These are phyloP conservation scores for Barnettozyma botsteinii DNA, from an alignment of 805 yeast genomes.

Conservation along the genomic window DNA sequence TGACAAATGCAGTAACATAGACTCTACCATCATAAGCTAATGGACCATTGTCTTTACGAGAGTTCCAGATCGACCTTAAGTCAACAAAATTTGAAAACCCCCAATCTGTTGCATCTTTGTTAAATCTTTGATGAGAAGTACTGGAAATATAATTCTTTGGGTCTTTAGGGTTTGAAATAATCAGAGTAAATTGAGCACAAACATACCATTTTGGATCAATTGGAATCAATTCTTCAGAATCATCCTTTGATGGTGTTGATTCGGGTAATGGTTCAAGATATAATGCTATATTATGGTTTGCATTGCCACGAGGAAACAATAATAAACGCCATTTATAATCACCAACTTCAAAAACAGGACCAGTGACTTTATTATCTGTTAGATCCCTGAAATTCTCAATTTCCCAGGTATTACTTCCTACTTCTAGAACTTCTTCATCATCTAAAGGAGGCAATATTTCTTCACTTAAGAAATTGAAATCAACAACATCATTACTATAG, in stretches of 20 bases:
- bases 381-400: slow-evolving; percentile 28
- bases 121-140: slow-evolving; percentile 75
- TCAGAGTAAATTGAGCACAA: slow-evolving; percentile 89
- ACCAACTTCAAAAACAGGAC: slow-evolving; percentile 51
- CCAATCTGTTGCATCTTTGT: slow-evolving; percentile 82
- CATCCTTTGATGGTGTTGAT: slow-evolving; percentile 10
- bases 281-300: slow-evolving; percentile 54
- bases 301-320: slow-evolving; percentile 73
- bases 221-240: slow-evolving; percentile 26
- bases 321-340: slow-evolving; percentile 63
- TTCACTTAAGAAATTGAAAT: slow-evolving; percentile 16
- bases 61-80: slow-evolving; percentile 28
- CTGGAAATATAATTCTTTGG: slow-evolving; percentile 55
- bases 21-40: slow-evolving; percentile 46
- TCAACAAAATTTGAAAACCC: slow-evolving; percentile 82
- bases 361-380: slow-evolving; percentile 24
- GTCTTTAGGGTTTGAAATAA: slow-evolving; percentile 74
- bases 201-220: slow-evolving; percentile 64
- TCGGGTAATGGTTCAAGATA: slow-evolving; percentile 63
- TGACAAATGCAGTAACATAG: slow-evolving; percentile 70
- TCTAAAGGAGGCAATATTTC: slow-evolving; percentile 21
- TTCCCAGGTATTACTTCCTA: slow-evolving; percentile 35
- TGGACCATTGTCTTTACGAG: slow-evolving; percentile 30
- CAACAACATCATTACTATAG: slow-evolving; percentile 8
- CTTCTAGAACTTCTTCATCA: slow-evolving; percentile 28